Evolutionary conservation across 148 eudicot species (phyloP).

Genomic region (Fagopyrum tataricum): DNA sequence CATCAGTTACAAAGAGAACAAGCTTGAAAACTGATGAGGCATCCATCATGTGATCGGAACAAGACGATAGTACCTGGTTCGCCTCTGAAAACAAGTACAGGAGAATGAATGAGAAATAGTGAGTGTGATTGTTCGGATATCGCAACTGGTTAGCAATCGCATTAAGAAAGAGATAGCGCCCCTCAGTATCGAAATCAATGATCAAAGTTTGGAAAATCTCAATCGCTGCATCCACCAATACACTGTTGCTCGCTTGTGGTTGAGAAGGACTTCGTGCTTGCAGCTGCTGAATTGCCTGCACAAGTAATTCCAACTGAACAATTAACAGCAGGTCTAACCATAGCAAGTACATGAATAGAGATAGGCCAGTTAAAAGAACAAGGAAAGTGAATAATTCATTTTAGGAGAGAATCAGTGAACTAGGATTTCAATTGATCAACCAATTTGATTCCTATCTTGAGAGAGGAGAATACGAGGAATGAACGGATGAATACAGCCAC

Average conservation of each 20-base stretch:
- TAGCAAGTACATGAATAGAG: too few species aligned
- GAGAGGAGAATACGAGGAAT: too few species aligned
- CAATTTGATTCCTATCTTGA: too few species aligned
- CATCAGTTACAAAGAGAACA: neutral
- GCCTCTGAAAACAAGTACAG: conserved; percentile 66
- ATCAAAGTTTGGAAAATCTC: conserved; percentile 72
- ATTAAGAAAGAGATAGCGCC: conserved; percentile 81
- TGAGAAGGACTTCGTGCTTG: conserved; percentile 59
- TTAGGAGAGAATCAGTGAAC: neutral
- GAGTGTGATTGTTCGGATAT: conserved; percentile 91
- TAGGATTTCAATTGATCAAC: neutral
- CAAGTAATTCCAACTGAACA: neutral
- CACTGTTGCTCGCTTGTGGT: conserved; percentile 42
- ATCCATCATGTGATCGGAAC: neutral
- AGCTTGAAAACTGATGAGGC: neutral
- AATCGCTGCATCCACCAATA: conserved; percentile 44
- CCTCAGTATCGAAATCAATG: conserved; percentile 77
- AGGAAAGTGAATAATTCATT: neutral
- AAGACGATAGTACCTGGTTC: conserved; percentile 81
- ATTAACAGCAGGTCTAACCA: neutral
- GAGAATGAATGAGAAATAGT: conserved; percentile 78
- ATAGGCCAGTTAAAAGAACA: neutral
- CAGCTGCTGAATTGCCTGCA: conserved; percentile 83
- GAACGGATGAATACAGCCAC: too few species aligned
- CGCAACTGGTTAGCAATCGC: conserved; percentile 93